Percentiles rank a stretch among this genome's conserved stretches.
Evolutionary conservation across 2,329 filamentous ascomycete genomes (phyloP).

Genomic region (Fusarium sp.): DNA sequence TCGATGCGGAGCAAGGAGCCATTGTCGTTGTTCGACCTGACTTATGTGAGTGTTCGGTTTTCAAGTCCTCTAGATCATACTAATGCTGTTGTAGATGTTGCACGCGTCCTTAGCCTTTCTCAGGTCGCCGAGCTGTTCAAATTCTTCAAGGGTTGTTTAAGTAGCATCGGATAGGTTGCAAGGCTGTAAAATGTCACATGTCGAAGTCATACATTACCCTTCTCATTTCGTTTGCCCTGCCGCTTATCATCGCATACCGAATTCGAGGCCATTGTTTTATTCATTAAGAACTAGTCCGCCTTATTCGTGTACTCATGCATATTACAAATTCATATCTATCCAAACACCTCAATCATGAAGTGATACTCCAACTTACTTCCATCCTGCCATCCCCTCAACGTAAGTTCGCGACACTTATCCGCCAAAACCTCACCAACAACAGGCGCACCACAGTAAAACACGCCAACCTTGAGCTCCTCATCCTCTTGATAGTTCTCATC

Average conservation of each 20-base stretch:
- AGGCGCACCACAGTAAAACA: slow-evolving; percentile 68
- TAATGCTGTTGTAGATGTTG: slow-evolving; percentile 1
- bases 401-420: slow-evolving; percentile 64
- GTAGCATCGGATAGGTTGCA: neutral
- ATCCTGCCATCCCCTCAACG: slow-evolving; percentile 62
- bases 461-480: slow-evolving; percentile 60
- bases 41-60: slow-evolving; percentile 15
- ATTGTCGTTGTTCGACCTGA: slow-evolving; percentile 37
- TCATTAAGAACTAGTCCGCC: rapidly evolving
- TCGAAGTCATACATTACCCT: too few relatives aligned
- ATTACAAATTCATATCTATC: slow-evolving; percentile 38
- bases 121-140: neutral
- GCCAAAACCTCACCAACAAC: slow-evolving; percentile 67
- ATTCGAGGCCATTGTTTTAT: too few relatives aligned
- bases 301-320: neutral
- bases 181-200: rapidly evolving
- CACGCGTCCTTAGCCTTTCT: neutral
- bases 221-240: rapidly evolving
- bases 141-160: slow-evolving; percentile 22
- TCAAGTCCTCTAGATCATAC: rapidly evolving
- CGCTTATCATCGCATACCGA: rapidly evolving
- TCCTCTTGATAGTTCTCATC: slow-evolving; percentile 37
- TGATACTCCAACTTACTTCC: slow-evolving; percentile 65
- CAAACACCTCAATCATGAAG: slow-evolving; percentile 70
- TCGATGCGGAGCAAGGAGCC: slow-evolving; percentile 13